Conservation (phyloP, 2,329 filamentous ascomycete species). For the Microcyclospora pomicola region DNA sequence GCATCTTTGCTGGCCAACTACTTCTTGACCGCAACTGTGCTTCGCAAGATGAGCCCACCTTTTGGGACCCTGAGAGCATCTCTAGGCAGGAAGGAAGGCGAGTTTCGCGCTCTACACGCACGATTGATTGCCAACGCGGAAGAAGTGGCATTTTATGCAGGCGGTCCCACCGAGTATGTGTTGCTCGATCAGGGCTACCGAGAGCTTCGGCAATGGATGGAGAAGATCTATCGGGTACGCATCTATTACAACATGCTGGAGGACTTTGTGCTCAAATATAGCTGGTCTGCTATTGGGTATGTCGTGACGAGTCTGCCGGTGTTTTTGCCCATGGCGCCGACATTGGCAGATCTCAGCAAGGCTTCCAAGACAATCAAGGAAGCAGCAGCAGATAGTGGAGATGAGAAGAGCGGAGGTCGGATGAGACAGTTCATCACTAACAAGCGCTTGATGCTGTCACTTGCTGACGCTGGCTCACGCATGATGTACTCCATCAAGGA, state of each 20-base stretch:
- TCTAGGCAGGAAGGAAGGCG: constrained; percentile 86
- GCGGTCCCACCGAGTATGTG: constrained; percentile 85
- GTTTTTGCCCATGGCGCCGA: constrained; percentile 54
- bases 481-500: constrained; percentile 99
- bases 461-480: constrained; percentile 86
- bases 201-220: constrained; percentile 92
- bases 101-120: constrained; percentile 83
- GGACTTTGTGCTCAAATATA: constrained; percentile 95
- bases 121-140: constrained; percentile 92
- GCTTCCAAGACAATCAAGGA: constrained; percentile 31
- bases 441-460: constrained; percentile 91
- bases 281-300: constrained; percentile 96
- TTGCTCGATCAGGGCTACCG: constrained; percentile 87
- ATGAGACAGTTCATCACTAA: constrained; percentile 99
- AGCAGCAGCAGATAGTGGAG: constrained; percentile 2
- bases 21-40: constrained; percentile 79
- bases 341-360: constrained; percentile 58
- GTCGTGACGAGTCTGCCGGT: constrained; percentile 83
- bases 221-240: constrained; percentile 92
- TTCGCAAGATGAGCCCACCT: constrained; percentile 77
- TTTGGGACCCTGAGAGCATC: constrained; percentile 96
- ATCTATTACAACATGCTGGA: constrained; percentile 98
- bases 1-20: constrained; percentile 84
- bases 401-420: constrained; percentile 41
- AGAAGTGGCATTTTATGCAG: constrained; percentile 94